Base-by-base conservation (phyloP, 176 grass and related monocot genomes). In the Luzula sylvatica region DNA sequence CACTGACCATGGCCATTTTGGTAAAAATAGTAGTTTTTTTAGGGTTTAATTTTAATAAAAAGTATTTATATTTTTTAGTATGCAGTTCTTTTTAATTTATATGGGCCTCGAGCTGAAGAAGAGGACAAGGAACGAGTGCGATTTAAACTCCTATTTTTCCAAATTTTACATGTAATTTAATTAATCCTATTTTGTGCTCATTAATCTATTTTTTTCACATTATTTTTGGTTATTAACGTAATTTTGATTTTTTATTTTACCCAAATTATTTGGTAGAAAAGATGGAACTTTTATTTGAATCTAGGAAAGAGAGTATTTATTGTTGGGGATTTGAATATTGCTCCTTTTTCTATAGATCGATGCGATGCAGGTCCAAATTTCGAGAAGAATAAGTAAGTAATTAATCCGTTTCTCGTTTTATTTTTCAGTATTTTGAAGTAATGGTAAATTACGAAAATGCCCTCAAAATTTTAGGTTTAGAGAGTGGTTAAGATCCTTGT, bases 281-380 rank as follows among this genome's bases (percentile, higher is more conserved):
- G 81, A 69, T 90, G 85, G 85, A 72, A 98, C 39, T 62, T 58
- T 75, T 46, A 90, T 46, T 45, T 86, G 63, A 28, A 72, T 28
- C 54, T 74, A 8, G 92, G 92, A 50, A 98, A 77, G 46, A 98
- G 92, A 80, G 68, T 87, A 23, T 80, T 98, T 45, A 65, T 90
- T 69, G 92, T 83, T 71, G 92, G 92, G 25, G 92, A 98, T 83
- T 71, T 98, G 19, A 98, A 98, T 72, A 98, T 90, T 72, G 85
- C 92, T 72, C 92, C 92, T 74, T 29, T 67, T 86, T 70, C 92
- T 68, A 69, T 98, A 68, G 85, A 90, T 69, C 79, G 78, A 50
- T 87, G 85, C 65, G 92, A 90, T 28, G 85, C 81, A 4, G 55
- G 71, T 52, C 71, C 74, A 77, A 78, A 65, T 61, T 98, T 98